A percentile compares a stretch with the other conserved stretches of the same genome.
These are phyloP conservation scores for Persicaria maculosa DNA, from an alignment of 148 eudicot species.

Conservation along the genomic window DNA sequence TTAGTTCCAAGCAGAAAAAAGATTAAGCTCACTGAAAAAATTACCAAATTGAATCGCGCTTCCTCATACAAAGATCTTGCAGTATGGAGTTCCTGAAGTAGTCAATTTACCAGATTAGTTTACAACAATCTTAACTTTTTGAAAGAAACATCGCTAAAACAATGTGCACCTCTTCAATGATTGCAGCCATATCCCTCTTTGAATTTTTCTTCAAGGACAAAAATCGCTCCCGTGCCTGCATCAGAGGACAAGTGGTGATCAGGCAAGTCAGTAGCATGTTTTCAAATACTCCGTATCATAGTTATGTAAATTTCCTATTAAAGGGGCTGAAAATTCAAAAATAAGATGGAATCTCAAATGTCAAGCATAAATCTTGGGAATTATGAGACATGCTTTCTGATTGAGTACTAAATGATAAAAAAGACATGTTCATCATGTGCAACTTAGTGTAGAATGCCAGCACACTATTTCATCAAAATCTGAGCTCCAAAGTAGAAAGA, in stretches of 20 bases:
- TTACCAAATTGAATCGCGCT: conserved; percentile 83
- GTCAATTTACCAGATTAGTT: conserved; percentile 57
- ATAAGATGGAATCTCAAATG: not conserved
- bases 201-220: conserved; percentile 72
- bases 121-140: conserved; percentile 22
- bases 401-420: not conserved
- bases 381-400: not conserved
- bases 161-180: conserved; percentile 63
- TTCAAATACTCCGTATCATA: not conserved
- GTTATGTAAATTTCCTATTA: not conserved
- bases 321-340: not conserved
- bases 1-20: not conserved
- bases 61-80: conserved; percentile 80
- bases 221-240: conserved; percentile 75
- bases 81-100: conserved; percentile 81
- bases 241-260: not conserved
- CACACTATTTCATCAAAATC: too few relatives aligned
- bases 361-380: not conserved
- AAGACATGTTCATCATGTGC: too few relatives aligned
- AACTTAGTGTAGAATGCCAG: too few relatives aligned
- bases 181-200: conserved; percentile 58
- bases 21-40: conserved; percentile 10
- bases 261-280: not conserved
- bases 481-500: not conserved
- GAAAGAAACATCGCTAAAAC: conserved; percentile 14